Conservation (phyloP, 2,329 filamentous ascomycete genomes). For the Nigrospora oryzae region DNA sequence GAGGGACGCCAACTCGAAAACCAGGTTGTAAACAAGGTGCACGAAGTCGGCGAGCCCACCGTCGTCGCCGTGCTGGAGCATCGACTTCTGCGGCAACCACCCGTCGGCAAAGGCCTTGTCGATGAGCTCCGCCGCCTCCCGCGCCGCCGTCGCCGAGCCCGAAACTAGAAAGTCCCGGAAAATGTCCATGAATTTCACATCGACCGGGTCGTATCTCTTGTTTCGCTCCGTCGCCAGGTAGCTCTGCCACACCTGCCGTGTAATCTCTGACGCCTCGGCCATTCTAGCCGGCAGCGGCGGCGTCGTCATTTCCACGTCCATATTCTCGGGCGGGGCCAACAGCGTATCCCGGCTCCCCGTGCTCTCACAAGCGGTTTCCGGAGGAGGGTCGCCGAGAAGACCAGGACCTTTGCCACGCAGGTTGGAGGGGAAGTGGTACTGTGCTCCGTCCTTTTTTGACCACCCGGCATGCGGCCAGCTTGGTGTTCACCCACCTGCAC, state of each 20-base stretch:
- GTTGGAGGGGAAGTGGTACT: too few species aligned
- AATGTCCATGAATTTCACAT: neutral
- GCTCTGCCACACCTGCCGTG: neutral
- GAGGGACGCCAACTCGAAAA: conserved; percentile 1
- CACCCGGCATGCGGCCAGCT: too few species aligned
- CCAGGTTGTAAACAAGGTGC: conserved; percentile 2
- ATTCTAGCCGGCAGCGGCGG: too few species aligned
- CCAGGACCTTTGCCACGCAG: too few species aligned
- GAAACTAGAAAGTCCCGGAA: conserved; percentile 1
- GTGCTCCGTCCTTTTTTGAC: too few species aligned
- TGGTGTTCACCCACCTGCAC: too few species aligned
- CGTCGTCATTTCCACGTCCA: too few species aligned
- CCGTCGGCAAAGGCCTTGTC: neutral
- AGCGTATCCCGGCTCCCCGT: too few species aligned
- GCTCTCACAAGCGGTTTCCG: too few species aligned
- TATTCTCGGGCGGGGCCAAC: too few species aligned
- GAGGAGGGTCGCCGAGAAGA: too few species aligned
- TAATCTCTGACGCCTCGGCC: too few species aligned
- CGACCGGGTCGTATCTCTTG: neutral
- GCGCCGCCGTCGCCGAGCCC: neutral
- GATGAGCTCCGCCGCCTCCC: neutral
- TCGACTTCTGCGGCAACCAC: conserved; percentile 1
- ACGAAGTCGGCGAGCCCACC: conserved; percentile 1
- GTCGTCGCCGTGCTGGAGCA: conserved; percentile 1
- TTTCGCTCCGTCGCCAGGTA: conserved; percentile 3